These are phyloP conservation scores for Aaosphaeria arxii DNA, from an alignment of 2,329 filamentous ascomycete genomes.

Conservation along the genomic window DNA sequence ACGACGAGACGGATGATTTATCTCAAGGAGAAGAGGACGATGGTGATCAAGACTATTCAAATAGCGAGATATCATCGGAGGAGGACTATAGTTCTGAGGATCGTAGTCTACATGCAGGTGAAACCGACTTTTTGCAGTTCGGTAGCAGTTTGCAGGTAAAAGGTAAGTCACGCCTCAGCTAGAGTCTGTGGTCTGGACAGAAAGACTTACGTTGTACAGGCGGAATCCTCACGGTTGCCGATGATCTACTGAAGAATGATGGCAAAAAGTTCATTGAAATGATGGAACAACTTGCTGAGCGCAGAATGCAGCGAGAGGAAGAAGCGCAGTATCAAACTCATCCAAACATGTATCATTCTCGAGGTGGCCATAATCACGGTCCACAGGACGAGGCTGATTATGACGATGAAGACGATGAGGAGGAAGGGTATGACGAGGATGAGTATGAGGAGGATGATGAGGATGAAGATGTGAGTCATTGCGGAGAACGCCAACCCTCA, in stretches of 20 bases:
- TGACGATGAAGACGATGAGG: conserved; percentile 64
- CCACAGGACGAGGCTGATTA: conserved; percentile 72
- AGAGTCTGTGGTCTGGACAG: not conserved
- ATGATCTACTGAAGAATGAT: conserved; percentile 97
- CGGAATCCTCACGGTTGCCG: conserved; percentile 96
- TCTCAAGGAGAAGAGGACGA: conserved; percentile 55
- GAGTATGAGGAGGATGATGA: conserved; percentile 44
- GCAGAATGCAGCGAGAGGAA: conserved; percentile 94
- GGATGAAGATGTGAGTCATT: conserved; percentile 32
- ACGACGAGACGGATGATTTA: conserved; percentile 55
- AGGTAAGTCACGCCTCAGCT: conserved; percentile 46
- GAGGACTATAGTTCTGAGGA: conserved; percentile 67
- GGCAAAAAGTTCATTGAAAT: conserved; percentile 99
- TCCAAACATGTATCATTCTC: conserved; percentile 50
- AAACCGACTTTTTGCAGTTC: conserved; percentile 93
- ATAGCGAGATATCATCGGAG: conserved; percentile 62
- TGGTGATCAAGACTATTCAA: conserved; percentile 49
- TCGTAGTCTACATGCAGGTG: conserved; percentile 62
- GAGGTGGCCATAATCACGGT: conserved; percentile 62
- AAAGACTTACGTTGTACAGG: conserved; percentile 53
- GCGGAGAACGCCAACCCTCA: not conserved
- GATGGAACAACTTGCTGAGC: conserved; percentile 99
- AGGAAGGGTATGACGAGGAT: conserved; percentile 60
- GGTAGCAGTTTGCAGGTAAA: conserved; percentile 96
- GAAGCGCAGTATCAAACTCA: conserved; percentile 69